These are phyloP conservation scores for Oryza longistaminata DNA, from an alignment of 176 grass and related monocot species.

Conservation along the genomic window DNA sequence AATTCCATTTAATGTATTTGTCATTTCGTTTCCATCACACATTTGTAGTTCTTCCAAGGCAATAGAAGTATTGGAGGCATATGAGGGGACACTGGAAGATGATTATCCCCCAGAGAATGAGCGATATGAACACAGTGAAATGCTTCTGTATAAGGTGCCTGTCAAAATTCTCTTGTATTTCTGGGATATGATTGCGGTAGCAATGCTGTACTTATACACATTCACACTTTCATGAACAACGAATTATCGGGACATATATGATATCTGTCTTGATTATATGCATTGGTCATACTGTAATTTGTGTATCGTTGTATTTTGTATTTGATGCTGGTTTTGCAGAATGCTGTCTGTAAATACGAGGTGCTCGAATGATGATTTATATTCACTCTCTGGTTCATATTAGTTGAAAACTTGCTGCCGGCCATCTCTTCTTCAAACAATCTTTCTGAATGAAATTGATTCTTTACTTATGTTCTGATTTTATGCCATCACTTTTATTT, in stretches of 20 bases:
- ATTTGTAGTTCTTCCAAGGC: slow-evolving; percentile 77
- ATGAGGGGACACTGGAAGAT: slow-evolving; percentile 94
- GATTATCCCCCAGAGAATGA: slow-evolving; percentile 99
- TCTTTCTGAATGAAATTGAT: not conserved
- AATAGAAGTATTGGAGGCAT: slow-evolving; percentile 96
- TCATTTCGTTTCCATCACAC: not conserved
- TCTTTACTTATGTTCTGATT: not conserved
- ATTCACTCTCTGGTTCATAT: not conserved
- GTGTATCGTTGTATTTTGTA: not conserved
- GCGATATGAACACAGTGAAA: slow-evolving; percentile 96
- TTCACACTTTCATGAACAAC: not conserved
- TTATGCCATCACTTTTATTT: slow-evolving; percentile 13
- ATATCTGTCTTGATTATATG: not conserved
- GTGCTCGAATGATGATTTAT: slow-evolving; percentile 16
- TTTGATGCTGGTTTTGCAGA: slow-evolving; percentile 13
- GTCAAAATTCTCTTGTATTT: slow-evolving; percentile 28
- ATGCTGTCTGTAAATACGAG: slow-evolving; percentile 22
- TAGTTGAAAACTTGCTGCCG: not conserved
- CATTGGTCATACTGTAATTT: slow-evolving; percentile 10
- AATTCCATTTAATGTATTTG: not conserved
- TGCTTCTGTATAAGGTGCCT: slow-evolving; percentile 96
- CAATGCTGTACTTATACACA: not conserved
- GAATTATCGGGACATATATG: not conserved
- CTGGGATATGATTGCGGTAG: slow-evolving; percentile 3
- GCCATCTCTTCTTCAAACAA: slow-evolving; percentile 14